Base-by-base conservation (phyloP, 352 stramenopile genomes). In the Phytophthora podocarpi region DNA sequence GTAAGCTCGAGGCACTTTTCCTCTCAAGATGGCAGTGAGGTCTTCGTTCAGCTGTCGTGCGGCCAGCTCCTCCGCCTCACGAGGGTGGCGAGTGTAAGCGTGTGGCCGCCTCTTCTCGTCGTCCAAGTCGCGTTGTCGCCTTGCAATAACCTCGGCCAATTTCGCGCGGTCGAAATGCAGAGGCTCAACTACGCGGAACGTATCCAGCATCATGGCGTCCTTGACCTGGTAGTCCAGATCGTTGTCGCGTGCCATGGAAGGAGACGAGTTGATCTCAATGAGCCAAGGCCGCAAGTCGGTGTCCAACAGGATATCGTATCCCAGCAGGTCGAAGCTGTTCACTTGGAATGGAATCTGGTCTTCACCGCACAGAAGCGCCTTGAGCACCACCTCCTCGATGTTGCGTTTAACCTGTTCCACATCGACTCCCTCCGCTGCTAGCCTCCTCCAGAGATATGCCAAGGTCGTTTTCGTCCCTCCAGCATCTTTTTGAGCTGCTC, bases 221-320 rank as follows among this genome's bases (percentile, higher is more conserved):
- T 98, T 98, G 24, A 98, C 80, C 53, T 87, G 72, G 37, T 71
- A 80, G 73, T 98, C 94, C 21, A 98, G 64, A 6, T 76, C 54
- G 34, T 93, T 89, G 35, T 98, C 91, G 16, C 90, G 77, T 15
- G 77, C 87, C 76, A 99, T 90, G 9, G 88, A 97, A 20, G 96
- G 96, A 50, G 87, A 97, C 41, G 91, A 90, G 66, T 99, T 99
- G 52, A 99, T 97, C 72, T 99, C 96, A 32, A 99, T 95, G 5
- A 99, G 82, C 93, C 94, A 98, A 28, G 93, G 92, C 7, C 87
- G 88, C 31, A 97, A 82, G 10, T 87, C 59, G 8, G 82, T 63
- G 67, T 99, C 95, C 23, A 99, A 66, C 15, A 99, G 74, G 21
- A 99, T 88, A 67, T 99, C 95, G 72, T 97, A 99, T 6, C 96